Evolutionary conservation across 1,284 basidiomycete species (phyloP).

Genomic region (Termitomyces sp.): DNA sequence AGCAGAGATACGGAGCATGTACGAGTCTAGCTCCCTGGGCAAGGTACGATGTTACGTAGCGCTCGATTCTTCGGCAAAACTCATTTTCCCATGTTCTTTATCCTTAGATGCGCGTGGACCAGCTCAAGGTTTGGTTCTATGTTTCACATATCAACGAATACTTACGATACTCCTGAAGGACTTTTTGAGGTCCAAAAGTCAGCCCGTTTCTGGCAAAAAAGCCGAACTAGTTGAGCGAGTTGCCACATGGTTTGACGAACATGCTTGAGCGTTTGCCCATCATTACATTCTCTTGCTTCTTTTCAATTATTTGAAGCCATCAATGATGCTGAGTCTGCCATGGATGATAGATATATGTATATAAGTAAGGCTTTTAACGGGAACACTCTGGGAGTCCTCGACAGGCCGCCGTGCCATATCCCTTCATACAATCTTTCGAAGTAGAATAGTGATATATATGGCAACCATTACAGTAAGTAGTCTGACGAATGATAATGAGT

Average conservation of each 20-base stretch:
- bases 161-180: slow-evolving; percentile 37
- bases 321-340: not conserved
- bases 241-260: slow-evolving; percentile 50
- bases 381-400: not conserved
- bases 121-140: slow-evolving; percentile 57
- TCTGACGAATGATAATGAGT: not conserved
- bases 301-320: not conserved
- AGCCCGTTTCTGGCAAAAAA: slow-evolving; percentile 62
- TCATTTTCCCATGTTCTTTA: slow-evolving; percentile 8
- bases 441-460: not conserved
- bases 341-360: not conserved
- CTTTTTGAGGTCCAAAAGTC: slow-evolving; percentile 62
- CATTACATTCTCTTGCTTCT: not conserved
- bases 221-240: slow-evolving; percentile 62
- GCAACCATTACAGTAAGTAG: not conserved
- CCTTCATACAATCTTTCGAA: not conserved
- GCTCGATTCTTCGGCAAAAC: slow-evolving; percentile 1
- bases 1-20: slow-evolving; percentile 63
- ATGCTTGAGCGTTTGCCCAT: slow-evolving; percentile 21
- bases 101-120: slow-evolving; percentile 68
- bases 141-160: not conserved
- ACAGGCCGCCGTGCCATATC: not conserved
- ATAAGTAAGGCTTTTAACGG: no score
- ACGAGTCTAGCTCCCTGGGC: slow-evolving; percentile 49
- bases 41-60: slow-evolving; percentile 48